Evolutionary conservation across 176 grass and related monocot species (phyloP).

Genomic region (Sorghum bicolor): DNA sequence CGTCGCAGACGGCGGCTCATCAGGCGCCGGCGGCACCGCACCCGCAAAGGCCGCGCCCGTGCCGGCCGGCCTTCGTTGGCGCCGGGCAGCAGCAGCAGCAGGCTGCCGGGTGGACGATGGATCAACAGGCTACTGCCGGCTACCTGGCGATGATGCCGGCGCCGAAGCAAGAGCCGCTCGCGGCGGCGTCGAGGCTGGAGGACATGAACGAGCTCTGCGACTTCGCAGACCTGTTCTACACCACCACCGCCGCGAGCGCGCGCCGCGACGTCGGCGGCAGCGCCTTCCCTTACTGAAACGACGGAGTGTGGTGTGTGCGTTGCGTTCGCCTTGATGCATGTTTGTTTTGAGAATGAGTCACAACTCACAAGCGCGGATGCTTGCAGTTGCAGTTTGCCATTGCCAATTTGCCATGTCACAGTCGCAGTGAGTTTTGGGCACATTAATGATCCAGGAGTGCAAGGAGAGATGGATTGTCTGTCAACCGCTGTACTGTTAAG

Average conservation of each 20-base stretch:
- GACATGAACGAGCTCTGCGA: constrained; percentile 40
- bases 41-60: constrained; percentile 20
- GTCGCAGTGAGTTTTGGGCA: too few relatives aligned
- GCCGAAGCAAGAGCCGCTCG: neutral
- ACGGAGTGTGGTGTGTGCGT: neutral
- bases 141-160: neutral
- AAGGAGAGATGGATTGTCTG: neutral
- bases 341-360: too few relatives aligned
- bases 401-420: neutral
- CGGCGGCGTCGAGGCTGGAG: neutral
- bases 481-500: neutral
- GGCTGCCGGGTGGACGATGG: neutral
- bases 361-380: neutral
- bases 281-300: neutral
- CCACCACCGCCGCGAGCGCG: neutral
- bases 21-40: neutral
- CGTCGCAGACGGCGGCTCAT: neutral
- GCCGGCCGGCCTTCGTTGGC: neutral
- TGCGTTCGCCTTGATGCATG: too few relatives aligned
- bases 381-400: neutral
- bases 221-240: constrained; percentile 34
- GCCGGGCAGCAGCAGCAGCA: neutral
- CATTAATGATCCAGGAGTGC: neutral
- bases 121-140: neutral
- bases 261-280: neutral